Conservation (phyloP, 2,329 filamentous ascomycete species). For the Xylariaceae sp. region DNA sequence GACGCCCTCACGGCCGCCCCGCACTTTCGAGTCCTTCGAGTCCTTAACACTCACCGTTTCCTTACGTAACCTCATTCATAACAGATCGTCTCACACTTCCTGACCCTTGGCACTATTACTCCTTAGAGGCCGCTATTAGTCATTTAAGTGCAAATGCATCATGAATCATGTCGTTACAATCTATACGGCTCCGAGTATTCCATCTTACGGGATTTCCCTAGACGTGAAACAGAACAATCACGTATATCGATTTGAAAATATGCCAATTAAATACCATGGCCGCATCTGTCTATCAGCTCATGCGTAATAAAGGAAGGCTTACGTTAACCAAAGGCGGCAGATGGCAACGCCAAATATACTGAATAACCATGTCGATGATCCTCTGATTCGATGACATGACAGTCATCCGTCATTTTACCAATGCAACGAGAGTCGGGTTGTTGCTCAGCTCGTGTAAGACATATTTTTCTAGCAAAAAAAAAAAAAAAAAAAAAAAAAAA, state of each 20-base stretch:
- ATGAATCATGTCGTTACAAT: neutral
- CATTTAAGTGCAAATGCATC: neutral
- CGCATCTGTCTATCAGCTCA: neutral
- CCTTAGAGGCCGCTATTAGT: neutral
- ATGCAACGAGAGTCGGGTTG: neutral
- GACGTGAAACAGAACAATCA: neutral
- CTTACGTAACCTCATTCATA: neutral
- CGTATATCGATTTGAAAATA: neutral
- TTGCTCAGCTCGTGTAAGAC: neutral
- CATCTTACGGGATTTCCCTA: neutral
- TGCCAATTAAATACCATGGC: neutral
- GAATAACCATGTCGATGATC: neutral
- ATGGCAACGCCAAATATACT: neutral
- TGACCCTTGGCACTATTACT: neutral
- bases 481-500: neutral
- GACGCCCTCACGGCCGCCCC: neutral
- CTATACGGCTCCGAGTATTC: neutral
- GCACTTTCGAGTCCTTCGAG: conserved; percentile 2
- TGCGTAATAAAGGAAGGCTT: neutral
- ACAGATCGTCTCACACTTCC: neutral
- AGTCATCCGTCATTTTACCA: no score
- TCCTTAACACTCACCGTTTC: neutral
- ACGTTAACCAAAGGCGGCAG: neutral
- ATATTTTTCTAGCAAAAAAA: neutral
- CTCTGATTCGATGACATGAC: neutral